Conservation (phyloP, 2,329 filamentous ascomycete species). For the Xylaria sp. region DNA sequence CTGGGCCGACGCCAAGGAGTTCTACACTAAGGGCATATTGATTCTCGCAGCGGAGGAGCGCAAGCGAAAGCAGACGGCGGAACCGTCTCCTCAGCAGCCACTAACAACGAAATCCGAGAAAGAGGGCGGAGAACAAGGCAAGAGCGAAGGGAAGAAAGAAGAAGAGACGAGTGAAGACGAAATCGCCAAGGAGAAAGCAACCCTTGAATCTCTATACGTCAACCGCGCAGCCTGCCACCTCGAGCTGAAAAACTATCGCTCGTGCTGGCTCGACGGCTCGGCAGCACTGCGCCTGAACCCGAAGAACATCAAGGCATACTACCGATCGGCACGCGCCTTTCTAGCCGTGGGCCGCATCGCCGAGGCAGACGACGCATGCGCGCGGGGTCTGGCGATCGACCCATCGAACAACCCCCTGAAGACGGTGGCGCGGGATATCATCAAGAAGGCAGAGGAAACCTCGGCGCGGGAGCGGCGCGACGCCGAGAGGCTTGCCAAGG, state of each 20-base stretch:
- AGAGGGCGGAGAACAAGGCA: conserved; percentile 55
- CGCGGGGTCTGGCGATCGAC: conserved; percentile 78
- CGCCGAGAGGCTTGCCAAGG: conserved; percentile 63
- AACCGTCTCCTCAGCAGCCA: conserved; percentile 41
- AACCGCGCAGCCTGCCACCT: conserved; percentile 93
- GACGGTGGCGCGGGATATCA: conserved; percentile 70
- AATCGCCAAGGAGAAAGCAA: conserved; percentile 59
- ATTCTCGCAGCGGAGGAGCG: conserved; percentile 73
- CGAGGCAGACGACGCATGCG: conserved; percentile 84
- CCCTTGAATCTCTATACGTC: conserved; percentile 80
- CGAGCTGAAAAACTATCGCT: conserved; percentile 87
- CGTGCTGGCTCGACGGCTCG: conserved; percentile 85
- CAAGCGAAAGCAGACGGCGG: conserved; percentile 53
- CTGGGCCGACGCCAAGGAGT: conserved; percentile 88
- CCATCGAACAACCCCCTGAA: conserved; percentile 73
- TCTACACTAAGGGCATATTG: conserved; percentile 86
- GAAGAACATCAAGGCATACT: conserved; percentile 88
- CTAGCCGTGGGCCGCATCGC: conserved; percentile 79
- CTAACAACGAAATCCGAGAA: conserved; percentile 32
- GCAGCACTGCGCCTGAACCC: conserved; percentile 81
- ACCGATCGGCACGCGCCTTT: conserved; percentile 82
- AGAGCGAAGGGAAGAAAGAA: conserved; percentile 4
- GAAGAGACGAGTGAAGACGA: conserved; percentile 66
- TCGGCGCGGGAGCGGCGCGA: conserved; percentile 66
- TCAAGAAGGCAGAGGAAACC: conserved; percentile 64